Evolutionary conservation across 768 basidiomycete species (phyloP).

Genomic region (Rossbeevera mucosa): DNA sequence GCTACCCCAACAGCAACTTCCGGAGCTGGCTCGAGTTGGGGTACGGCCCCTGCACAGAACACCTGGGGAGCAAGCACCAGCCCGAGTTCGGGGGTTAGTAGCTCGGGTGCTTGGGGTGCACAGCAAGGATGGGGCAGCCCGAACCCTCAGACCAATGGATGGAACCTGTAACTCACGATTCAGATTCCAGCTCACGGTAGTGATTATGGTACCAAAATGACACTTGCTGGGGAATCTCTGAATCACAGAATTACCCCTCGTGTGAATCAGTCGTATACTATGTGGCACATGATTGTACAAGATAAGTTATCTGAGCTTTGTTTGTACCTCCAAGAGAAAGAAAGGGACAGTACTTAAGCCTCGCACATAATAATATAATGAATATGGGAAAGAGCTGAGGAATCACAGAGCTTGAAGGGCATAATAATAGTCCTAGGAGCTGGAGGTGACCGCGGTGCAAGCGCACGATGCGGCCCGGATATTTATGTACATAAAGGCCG

Average conservation of each 20-base stretch:
- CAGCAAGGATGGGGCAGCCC: constrained; percentile 50
- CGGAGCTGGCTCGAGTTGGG: constrained; percentile 23
- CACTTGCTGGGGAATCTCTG: not conserved
- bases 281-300: too few species aligned
- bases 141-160: constrained; percentile 48
- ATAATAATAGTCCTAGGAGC: too few species aligned
- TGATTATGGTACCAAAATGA: not conserved
- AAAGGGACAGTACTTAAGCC: too few species aligned
- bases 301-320: too few species aligned
- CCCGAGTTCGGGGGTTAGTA: constrained; percentile 22
- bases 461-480: too few species aligned
- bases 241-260: not conserved
- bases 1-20: constrained; percentile 27
- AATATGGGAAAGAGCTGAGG: too few species aligned
- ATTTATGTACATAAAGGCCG: too few species aligned
- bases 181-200: not conserved
- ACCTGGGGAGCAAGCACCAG: constrained; percentile 37
- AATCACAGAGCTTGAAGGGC: too few species aligned
- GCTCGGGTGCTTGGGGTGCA: constrained; percentile 23
- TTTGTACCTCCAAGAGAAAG: too few species aligned
- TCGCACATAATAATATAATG: too few species aligned
- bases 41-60: constrained; percentile 32
- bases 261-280: not conserved
- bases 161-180: constrained; percentile 36
- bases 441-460: too few species aligned